These are phyloP conservation scores for Cercophora sp. DNA, from an alignment of 495 filamentous ascomycete species.

Conservation along the genomic window DNA sequence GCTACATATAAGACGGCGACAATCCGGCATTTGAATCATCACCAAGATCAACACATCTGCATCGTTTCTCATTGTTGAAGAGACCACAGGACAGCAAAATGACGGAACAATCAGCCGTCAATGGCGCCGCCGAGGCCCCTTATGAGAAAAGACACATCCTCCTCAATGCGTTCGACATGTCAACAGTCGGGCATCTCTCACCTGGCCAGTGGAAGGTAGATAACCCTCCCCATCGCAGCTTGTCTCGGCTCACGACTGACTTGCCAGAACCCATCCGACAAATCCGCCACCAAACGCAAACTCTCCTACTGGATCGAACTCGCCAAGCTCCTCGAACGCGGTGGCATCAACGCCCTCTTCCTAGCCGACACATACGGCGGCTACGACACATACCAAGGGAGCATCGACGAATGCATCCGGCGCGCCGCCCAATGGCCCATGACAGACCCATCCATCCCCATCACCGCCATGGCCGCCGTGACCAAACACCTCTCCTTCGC, in stretches of 20 bases:
- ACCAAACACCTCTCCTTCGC: conserved; percentile 53
- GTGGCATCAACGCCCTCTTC: conserved; percentile 57
- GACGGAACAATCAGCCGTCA: too few relatives aligned
- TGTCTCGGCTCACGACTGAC: conserved; percentile 12
- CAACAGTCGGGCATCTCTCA: conserved; percentile 39
- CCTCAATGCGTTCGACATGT: conserved; percentile 47
- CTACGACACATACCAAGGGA: conserved; percentile 53
- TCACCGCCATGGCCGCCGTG: conserved; percentile 54
- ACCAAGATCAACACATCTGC: too few relatives aligned
- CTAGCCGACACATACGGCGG: conserved; percentile 60
- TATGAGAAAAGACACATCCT: conserved; percentile 34
- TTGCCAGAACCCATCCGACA: conserved; percentile 50
- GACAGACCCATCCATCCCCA: conserved; percentile 45
- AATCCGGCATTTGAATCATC: too few relatives aligned
- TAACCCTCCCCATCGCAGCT: background rate
- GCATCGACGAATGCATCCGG: conserved; percentile 43
- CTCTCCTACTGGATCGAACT: conserved; percentile 59
- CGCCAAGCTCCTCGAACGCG: conserved; percentile 56
- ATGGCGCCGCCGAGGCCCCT: background rate
- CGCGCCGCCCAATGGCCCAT: conserved; percentile 57
- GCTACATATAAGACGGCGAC: too few relatives aligned
- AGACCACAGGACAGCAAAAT: too few relatives aligned
- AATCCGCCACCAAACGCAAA: conserved; percentile 51
- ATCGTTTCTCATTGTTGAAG: too few relatives aligned
- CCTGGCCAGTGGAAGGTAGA: conserved; percentile 48